Evolutionary conservation across 2,329 filamentous ascomycete genomes (phyloP), one percentile per base, ranked within the genome.

Genomic region (Fusarium fracticaudum): DNA sequence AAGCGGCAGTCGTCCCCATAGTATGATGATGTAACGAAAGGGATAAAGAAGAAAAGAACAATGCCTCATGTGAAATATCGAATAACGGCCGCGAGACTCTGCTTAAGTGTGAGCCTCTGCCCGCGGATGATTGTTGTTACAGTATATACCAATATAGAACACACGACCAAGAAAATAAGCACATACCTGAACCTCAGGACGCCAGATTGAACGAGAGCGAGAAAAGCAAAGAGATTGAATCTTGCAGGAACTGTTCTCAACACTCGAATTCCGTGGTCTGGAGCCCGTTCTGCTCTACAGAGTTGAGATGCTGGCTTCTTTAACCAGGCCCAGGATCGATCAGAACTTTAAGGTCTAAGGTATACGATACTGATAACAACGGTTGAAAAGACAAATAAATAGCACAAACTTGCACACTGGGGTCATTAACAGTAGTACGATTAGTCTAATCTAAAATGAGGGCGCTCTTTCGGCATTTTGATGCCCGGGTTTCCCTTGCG

Each of bases 401-500:
- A 17, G 20, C 15, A 18, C 8, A 3, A 22, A 29, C 3, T 5
- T 13, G 18, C 12, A 29, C 6, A n/a, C 14, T 18, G 5, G 5
- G 24, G 13, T 22, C 20, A 40, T 40, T 29, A 18, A 31, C 10
- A 55, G 8, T 31, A 33, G 3, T 40, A 10, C 33, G 14, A 45
- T 58, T 44, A 29, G 9, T 17, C 26, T n/a, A 29, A 17, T 35
- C 29, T 69, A 69, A 29, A 69, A 69, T 3, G 67, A 69, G 18
- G 67, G 50, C 29, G 50, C n/a, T 20, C 51, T 47, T 18, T 58
- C 33, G n/a, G 45, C 22, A 44, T 29, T 22, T 13, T 57, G 58
- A 29, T 54, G 38, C 33, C 65, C 44, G 1, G 50, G 50, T 15
- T 61, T 68, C 12, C 41, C 51, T 29, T 69, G 59, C 14, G 24